These are phyloP conservation scores for Actinomortierella wolfii DNA, from an alignment of 371 early-diverging fungal genomes.

Conservation along the genomic window DNA sequence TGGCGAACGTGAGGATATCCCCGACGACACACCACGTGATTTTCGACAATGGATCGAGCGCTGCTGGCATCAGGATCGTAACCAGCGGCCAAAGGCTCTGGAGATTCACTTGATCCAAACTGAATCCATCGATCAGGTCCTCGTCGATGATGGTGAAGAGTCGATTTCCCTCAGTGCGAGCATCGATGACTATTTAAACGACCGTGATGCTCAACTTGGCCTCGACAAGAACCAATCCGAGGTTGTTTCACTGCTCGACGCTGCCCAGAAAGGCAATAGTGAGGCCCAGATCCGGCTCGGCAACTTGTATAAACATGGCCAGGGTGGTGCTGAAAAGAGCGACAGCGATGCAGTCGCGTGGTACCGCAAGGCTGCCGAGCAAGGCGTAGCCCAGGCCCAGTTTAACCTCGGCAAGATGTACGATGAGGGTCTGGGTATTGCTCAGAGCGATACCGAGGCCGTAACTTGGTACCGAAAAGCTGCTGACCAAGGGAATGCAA, in stretches of 20 bases:
- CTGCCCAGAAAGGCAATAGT: no score
- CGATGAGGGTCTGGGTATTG: slow-evolving; percentile 81
- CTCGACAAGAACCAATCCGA: no score
- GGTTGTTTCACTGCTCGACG: no score
- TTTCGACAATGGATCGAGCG: slow-evolving; percentile 5
- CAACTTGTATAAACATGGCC: slow-evolving; percentile 73
- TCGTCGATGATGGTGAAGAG: no score
- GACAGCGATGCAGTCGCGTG: slow-evolving; percentile 61
- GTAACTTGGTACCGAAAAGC: slow-evolving; percentile 72
- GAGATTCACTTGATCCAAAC: no score
- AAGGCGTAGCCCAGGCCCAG: slow-evolving; percentile 72
- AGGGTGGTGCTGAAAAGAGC: slow-evolving; percentile 56
- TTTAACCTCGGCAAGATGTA: slow-evolving; percentile 78
- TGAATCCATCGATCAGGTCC: no score
- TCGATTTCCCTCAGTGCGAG: no score
- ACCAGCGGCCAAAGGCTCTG: no score
- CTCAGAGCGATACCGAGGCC: slow-evolving; percentile 65
- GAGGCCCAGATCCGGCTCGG: slow-evolving; percentile 71
- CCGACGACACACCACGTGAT: slow-evolving; percentile 9
- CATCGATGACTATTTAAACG: no score
- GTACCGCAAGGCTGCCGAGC: slow-evolving; percentile 76
- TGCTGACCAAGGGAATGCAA: slow-evolving; percentile 68
- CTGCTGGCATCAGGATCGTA: slow-evolving; percentile 8
- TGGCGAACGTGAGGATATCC: slow-evolving; percentile 3
- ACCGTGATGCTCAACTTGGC: no score